Conservation (phyloP, 2,329 filamentous ascomycete species). For the Graphilbum fragrans region DNA sequence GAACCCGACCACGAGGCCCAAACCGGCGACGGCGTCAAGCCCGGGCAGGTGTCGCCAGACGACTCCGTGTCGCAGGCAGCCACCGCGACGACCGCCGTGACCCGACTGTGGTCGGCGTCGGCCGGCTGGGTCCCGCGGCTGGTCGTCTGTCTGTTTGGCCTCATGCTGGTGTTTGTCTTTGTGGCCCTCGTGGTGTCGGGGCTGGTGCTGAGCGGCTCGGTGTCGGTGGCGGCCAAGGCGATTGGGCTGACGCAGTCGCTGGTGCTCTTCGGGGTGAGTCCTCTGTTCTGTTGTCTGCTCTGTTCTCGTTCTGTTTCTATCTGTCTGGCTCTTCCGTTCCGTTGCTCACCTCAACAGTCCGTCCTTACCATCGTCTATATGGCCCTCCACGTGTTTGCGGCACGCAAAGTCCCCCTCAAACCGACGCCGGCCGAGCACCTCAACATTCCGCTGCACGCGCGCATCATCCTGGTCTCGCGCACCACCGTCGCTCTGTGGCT, state of each 20-base stretch:
- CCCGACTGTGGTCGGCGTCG: too few species aligned
- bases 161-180: slow-evolving; percentile 9
- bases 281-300: too few species aligned
- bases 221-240: slow-evolving; percentile 8
- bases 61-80: background rate
- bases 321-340: background rate
- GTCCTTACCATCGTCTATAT: slow-evolving; percentile 19
- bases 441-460: slow-evolving; percentile 19
- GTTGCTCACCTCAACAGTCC: slow-evolving; percentile 6
- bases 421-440: slow-evolving; percentile 12
- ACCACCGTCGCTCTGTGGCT: slow-evolving; percentile 17
- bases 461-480: slow-evolving; percentile 16
- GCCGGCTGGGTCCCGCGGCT: slow-evolving; percentile 7
- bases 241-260: slow-evolving; percentile 14
- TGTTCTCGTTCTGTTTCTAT: background rate
- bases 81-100: background rate
- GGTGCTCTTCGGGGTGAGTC: slow-evolving; percentile 11
- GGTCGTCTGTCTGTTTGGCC: slow-evolving; percentile 5
- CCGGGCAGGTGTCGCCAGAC: too few species aligned
- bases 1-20: too few species aligned
- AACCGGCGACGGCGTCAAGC: too few species aligned
- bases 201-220: slow-evolving; percentile 11
- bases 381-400: slow-evolving; percentile 16
- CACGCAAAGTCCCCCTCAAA: slow-evolving; percentile 11
- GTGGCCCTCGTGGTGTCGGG: slow-evolving; percentile 11